Conservation (phyloP, 352 stramenopile genomes). For the Pythium oligandrum region DNA sequence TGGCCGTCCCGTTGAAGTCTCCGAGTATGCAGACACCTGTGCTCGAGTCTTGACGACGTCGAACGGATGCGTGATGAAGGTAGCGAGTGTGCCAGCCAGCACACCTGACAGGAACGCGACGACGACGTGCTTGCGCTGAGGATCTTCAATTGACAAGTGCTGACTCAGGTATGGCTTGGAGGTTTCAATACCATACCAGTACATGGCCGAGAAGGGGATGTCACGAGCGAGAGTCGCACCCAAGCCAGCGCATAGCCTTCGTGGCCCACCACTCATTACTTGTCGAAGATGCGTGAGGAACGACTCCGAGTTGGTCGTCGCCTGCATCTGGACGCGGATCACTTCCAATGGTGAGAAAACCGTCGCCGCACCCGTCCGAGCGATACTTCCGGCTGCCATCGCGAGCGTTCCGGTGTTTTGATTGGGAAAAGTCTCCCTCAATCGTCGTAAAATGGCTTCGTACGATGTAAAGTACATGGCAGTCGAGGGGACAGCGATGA, state of each 20-base stretch:
- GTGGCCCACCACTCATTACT: conserved; percentile 33
- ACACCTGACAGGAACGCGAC: conserved; percentile 85
- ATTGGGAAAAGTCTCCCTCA: conserved; percentile 33
- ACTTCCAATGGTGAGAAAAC: conserved; percentile 85
- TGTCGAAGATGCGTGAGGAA: conserved; percentile 41
- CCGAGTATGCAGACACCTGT: conserved; percentile 56
- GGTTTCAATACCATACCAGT: conserved; percentile 91
- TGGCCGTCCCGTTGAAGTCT: conserved; percentile 13
- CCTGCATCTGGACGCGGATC: conserved; percentile 85
- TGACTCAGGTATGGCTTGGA: conserved; percentile 49
- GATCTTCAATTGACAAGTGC: conserved; percentile 24
- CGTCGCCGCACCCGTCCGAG: conserved; percentile 48
- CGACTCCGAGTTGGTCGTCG: conserved; percentile 40
- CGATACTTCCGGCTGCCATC: conserved; percentile 44
- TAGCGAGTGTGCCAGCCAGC: conserved; percentile 77
- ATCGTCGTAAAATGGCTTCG: conserved; percentile 55
- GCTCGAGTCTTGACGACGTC: conserved; percentile 94
- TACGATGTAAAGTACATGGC: conserved; percentile 94
- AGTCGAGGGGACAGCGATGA: conserved; percentile 91
- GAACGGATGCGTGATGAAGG: conserved; percentile 90
- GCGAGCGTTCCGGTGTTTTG: conserved; percentile 34
- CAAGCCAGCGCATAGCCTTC: conserved; percentile 66
- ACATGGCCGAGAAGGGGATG: conserved; percentile 94
- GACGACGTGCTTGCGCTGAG: conserved; percentile 25
- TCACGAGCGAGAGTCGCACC: conserved; percentile 89